Base-by-base conservation (phyloP, 148 eudicot genomes). In the Silene latifolia region DNA sequence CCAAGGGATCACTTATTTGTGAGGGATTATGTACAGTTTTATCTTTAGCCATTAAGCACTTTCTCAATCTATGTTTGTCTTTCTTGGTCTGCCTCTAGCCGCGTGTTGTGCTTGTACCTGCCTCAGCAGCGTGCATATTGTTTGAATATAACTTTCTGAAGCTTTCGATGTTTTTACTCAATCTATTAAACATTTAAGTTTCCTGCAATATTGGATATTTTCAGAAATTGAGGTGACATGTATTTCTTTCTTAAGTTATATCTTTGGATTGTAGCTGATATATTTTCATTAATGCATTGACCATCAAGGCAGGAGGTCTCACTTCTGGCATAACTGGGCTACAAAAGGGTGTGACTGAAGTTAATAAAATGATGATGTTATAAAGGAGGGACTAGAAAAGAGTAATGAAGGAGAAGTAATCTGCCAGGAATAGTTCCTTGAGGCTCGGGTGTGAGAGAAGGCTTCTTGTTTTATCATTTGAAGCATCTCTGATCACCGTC, bases 91-190 rank as follows among this genome's bases (percentile, higher is more conserved):
- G 24, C 57, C 70, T 74, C 39, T 79, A 91, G 98, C 97, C 91
- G 71, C 98, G 98, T 0, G 84, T 94, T 76, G 91, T 91, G 97
- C 97, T 91, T 82, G 97, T 94, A 58, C 85, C 92, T 82, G 97
- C 98, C 66, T 93, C 97, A 61, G 98, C 98, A 54, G 98, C 98
- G 5, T 32, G 35, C 4, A 32, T 32, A 32, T 32, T 32, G 35
- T 94, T 97, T 80, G 98, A 78, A 94, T 94, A 80, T 94, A 80
- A 47, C 92, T 94, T 72, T 91, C 98, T 8, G 96, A 82, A 89
- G 91, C 98, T 44, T 94, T 94, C 76, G 85, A 80, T 71, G 91
- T 89, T 73, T 88, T 94, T 72, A 86, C 98, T 10, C 81, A 88
- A 75, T 94, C 97, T 70, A 85, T 94, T 69, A 39, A 39, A 94